These are phyloP conservation scores for Sarocladium strictum DNA, from an alignment of 2,329 filamentous ascomycete species.

Conservation along the genomic window DNA sequence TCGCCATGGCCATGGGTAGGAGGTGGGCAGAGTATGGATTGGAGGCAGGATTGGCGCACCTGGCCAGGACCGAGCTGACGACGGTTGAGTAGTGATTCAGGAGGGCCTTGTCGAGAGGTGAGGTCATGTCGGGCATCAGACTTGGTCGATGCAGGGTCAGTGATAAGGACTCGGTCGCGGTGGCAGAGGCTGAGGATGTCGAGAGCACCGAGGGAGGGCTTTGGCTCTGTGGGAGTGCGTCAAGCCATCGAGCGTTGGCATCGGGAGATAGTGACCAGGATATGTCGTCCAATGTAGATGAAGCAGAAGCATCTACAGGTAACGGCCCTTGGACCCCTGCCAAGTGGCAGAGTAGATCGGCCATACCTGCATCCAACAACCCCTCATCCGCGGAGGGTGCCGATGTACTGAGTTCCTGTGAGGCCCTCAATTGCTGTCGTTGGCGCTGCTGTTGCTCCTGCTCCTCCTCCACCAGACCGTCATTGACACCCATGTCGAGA, in stretches of 20 bases:
- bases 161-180: constrained; percentile 13
- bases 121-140: constrained; percentile 22
- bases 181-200: constrained; percentile 16
- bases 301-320: background rate
- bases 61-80: constrained; percentile 26
- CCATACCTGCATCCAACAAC: background rate
- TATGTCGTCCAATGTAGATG: background rate
- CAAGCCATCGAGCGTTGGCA: constrained; percentile 14
- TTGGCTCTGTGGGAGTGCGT: constrained; percentile 18
- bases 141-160: constrained; percentile 24
- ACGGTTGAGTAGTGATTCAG: constrained; percentile 29
- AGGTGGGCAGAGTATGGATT: constrained; percentile 27
- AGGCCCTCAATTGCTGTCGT: no score
- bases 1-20: constrained; percentile 25
- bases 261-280: background rate
- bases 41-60: constrained; percentile 21
- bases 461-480: background rate
- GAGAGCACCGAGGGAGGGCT: constrained; percentile 16
- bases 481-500: background rate
- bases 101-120: constrained; percentile 24
- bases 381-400: background rate
- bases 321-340: background rate
- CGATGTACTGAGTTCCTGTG: background rate
- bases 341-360: background rate
- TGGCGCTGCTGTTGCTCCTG: no score